Evolutionary conservation across 495 filamentous ascomycete species (phyloP).

Genomic region (Cercophora sp.): DNA sequence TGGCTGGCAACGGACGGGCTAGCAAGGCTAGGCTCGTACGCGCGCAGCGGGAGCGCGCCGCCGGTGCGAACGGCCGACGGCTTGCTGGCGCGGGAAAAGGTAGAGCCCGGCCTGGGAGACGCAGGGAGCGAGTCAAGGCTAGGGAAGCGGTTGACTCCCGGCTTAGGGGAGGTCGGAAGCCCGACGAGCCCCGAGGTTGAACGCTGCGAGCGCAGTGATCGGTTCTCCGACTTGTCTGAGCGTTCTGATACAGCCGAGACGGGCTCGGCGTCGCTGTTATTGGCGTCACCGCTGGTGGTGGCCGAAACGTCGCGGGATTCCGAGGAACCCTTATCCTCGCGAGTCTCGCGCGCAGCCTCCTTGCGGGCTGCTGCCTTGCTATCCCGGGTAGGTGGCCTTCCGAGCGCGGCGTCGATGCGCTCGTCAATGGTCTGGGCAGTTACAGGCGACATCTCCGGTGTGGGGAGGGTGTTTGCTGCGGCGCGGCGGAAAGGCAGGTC

Average conservation of each 20-base stretch:
- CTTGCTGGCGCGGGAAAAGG: slow-evolving; percentile 33
- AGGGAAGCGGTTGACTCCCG: slow-evolving; percentile 44
- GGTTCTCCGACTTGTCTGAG: background rate
- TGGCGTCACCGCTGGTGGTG: slow-evolving; percentile 17
- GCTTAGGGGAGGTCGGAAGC: slow-evolving; percentile 44
- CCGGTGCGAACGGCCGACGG: slow-evolving; percentile 43
- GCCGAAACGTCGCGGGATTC: slow-evolving; percentile 34
- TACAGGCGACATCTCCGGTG: slow-evolving; percentile 46
- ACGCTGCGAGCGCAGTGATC: background rate
- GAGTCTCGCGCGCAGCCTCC: slow-evolving; percentile 8
- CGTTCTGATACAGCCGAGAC: slow-evolving; percentile 38
- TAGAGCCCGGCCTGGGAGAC: slow-evolving; percentile 39
- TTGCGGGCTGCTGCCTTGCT: background rate
- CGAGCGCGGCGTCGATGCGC: slow-evolving; percentile 37
- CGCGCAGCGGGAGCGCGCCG: slow-evolving; percentile 57
- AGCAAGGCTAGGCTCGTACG: slow-evolving; percentile 53
- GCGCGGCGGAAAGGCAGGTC: slow-evolving; percentile 38
- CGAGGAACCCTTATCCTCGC: slow-evolving; percentile 12
- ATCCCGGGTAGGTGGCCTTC: slow-evolving; percentile 12
- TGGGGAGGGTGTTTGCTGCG: slow-evolving; percentile 33
- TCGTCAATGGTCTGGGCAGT: slow-evolving; percentile 47
- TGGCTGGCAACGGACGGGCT: slow-evolving; percentile 37
- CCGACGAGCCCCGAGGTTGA: slow-evolving; percentile 42
- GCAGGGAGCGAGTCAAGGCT: slow-evolving; percentile 38
- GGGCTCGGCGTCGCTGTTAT: slow-evolving; percentile 29